These are phyloP conservation scores for Botrytis galanthina DNA, from an alignment of 2,329 filamentous ascomycete genomes.

Conservation along the genomic window DNA sequence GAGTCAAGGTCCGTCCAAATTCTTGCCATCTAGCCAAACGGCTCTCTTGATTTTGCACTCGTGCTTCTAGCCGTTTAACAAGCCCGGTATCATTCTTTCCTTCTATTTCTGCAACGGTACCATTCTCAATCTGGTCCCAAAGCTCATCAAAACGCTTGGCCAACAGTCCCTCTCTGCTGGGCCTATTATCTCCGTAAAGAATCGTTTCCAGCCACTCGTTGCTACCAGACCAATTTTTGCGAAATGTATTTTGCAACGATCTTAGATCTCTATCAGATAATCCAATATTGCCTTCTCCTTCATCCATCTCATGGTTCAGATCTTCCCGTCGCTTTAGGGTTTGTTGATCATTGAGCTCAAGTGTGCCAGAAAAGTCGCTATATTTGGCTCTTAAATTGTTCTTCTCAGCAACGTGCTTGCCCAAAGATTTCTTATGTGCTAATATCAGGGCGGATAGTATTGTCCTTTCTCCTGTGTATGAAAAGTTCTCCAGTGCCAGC, in stretches of 20 bases:
- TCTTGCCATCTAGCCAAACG: constrained; percentile 71
- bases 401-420: constrained; percentile 57
- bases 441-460: constrained; percentile 66
- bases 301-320: constrained; percentile 37
- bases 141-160: constrained; percentile 66
- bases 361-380: constrained; percentile 59
- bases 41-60: constrained; percentile 64
- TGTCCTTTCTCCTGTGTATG: constrained; percentile 53
- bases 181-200: constrained; percentile 61
- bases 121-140: constrained; percentile 65
- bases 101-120: constrained; percentile 56
- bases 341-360: constrained; percentile 61
- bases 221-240: constrained; percentile 76
- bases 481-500: constrained; percentile 58
- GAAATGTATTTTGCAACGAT: constrained; percentile 57
- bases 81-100: constrained; percentile 49
- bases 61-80: constrained; percentile 67
- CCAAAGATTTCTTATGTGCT: constrained; percentile 68
- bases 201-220: constrained; percentile 71
- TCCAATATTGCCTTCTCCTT: constrained; percentile 30
- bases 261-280: constrained; percentile 38
- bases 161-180: constrained; percentile 61
- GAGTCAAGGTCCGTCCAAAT: constrained; percentile 50
- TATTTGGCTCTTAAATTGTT: constrained; percentile 58
- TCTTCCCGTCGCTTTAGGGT: constrained; percentile 55